Percentiles rank a stretch among this genome's conserved stretches.
Evolutionary conservation across 441 rosid species (phyloP).

Genomic region (Populus hybrid): DNA sequence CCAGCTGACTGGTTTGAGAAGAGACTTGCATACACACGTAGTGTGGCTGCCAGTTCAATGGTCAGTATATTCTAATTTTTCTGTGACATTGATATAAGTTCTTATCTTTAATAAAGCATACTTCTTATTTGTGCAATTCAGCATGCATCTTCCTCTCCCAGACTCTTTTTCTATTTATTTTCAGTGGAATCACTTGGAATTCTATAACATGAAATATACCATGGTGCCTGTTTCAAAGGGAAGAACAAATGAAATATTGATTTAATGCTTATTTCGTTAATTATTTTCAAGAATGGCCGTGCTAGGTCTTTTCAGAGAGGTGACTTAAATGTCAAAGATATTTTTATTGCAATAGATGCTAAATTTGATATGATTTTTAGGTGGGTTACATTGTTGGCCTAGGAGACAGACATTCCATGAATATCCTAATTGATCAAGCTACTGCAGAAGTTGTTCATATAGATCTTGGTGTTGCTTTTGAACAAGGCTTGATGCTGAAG

Average conservation of each 20-base stretch:
- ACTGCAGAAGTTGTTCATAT: constrained; percentile 99
- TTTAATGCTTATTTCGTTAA: not conserved
- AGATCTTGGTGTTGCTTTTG: constrained; percentile 99
- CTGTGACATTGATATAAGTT: not conserved
- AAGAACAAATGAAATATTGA: not conserved
- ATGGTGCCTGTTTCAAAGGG: not conserved
- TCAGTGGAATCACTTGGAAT: not conserved
- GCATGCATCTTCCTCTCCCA: not conserved
- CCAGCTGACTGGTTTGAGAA: constrained; percentile 99
- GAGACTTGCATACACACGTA: constrained; percentile 95
- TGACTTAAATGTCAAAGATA: not conserved
- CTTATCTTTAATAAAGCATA: not conserved
- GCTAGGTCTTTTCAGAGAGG: not conserved
- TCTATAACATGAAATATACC: not conserved
- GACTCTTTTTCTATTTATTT: not conserved
- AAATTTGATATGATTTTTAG: constrained; percentile 40
- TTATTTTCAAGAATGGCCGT: not conserved
- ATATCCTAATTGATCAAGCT: constrained; percentile 90
- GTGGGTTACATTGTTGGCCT: constrained; percentile 99
- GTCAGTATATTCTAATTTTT: constrained; percentile 37
- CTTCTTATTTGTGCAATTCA: not conserved
- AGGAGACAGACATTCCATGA: constrained; percentile 96
- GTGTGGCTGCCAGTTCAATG: constrained; percentile 98
- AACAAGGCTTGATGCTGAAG: constrained; percentile 98
- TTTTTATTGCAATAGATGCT: constrained; percentile 2